Evolutionary conservation across 169 alveolate genomes (phyloP), one percentile per base, ranked within the genome.

Genomic region (Cryptosporidium canis): DNA sequence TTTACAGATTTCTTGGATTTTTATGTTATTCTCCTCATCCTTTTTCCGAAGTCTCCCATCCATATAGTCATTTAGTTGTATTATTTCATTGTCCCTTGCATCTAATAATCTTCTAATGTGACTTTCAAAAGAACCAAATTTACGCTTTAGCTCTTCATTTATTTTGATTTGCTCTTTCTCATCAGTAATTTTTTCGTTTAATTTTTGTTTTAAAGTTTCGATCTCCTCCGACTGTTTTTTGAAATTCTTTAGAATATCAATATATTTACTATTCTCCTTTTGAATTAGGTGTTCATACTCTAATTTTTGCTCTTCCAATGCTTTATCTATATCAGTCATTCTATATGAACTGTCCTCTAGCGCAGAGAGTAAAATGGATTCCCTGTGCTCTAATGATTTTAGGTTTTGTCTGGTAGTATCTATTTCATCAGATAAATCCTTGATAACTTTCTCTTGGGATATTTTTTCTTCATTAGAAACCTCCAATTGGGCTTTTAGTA

Each of bases 1-100:
- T 58, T 61, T 55, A 41, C 87, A 77, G 16, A 77, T 58, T 24
- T 77, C 87, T 24, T 77, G 87, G n/a, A 77, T 77, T 41, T 58
- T 77, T 43, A 12, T 14, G n/a, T 77, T 77, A 9, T 9, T 61
- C 44, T 77, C 87, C 41, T 77, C 87, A 18, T 77, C 87, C n/a
- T 77, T 77, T 63, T 56, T 77, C 58, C 66, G 55, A 21, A 77
- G 61, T 31, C 61, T 55, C 41, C 72, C 72, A 58, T 77, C 87
- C 87, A 77, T 77, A n/a, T 77, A 77, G 58, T 77, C 87, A 39
- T 77, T 77, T 43, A 77, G 41, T 24, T 77, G 87, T 53, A 77
- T 77, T 31, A 77, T 77, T 58, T 77, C 87, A 44, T 77, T 77
- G 58, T 77, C 87, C 37, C 87, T 77, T 29, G 87, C 87, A 61